Percentiles rank a stretch among this genome's conserved stretches.
These are phyloP conservation scores for Funneliformis geosporum DNA, from an alignment of 192 early-diverging fungal species.

Conservation along the genomic window DNA sequence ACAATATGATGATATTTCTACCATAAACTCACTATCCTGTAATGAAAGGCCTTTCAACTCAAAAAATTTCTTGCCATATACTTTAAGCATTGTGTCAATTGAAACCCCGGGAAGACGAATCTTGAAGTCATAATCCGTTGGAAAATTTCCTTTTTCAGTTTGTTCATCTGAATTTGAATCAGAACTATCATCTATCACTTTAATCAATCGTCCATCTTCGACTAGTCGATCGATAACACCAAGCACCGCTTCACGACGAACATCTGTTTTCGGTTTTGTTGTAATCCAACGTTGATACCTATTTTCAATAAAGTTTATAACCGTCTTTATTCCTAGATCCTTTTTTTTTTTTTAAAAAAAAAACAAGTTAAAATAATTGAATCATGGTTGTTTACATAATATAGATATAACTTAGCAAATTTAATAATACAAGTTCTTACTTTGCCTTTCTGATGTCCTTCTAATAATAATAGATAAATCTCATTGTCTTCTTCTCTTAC, in stretches of 20 bases:
- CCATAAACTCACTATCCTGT: slow-evolving; percentile 2
- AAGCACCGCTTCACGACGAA: not conserved
- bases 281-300: slow-evolving; percentile 18
- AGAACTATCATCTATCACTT: not conserved
- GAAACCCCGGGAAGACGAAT: not conserved
- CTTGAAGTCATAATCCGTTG: not conserved
- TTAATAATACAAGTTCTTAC: not conserved
- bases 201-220: not conserved
- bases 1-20: not conserved
- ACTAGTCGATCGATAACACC: not conserved
- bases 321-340: not conserved
- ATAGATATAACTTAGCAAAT: not conserved
- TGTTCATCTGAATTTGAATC: not conserved
- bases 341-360: not conserved
- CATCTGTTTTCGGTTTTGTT: slow-evolving; percentile 16
- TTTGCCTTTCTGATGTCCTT: not conserved
- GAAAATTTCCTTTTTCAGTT: no score
- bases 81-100: not conserved
- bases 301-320: not conserved
- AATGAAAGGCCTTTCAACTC: not conserved
- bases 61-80: not conserved
- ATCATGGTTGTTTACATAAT: not conserved
- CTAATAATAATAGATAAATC: not conserved
- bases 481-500: slow-evolving; percentile 32
- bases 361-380: not conserved